Percentiles rank a stretch among this genome's conserved stretches.
Conservation (phyloP, 2,329 filamentous ascomycete species). For the Endocalyx cinctus region DNA sequence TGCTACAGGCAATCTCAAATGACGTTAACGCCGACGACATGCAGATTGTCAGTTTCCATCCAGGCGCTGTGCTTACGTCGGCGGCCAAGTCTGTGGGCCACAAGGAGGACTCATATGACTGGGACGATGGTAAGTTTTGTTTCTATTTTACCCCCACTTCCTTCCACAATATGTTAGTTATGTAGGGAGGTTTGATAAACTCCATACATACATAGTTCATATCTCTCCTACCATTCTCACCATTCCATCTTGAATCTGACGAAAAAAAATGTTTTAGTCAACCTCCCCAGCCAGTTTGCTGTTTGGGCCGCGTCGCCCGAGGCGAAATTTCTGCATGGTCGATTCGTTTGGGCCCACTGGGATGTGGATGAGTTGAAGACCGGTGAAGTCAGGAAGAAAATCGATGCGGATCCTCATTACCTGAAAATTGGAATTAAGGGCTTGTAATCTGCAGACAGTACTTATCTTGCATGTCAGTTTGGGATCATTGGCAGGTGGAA, state of each 20-base stretch:
- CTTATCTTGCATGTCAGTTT: constrained; percentile 1
- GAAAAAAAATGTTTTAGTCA: constrained; percentile 7
- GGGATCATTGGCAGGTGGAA: not conserved
- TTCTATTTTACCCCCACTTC: too few relatives aligned
- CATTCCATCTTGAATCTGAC: too few relatives aligned
- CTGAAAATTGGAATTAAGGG: constrained; percentile 19
- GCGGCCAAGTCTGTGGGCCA: constrained; percentile 16
- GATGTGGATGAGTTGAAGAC: constrained; percentile 34
- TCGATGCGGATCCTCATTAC: constrained; percentile 17
- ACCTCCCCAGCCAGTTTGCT: constrained; percentile 29
- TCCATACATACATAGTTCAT: too few relatives aligned
- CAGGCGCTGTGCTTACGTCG: constrained; percentile 32
- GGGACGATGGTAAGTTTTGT: constrained; percentile 26
- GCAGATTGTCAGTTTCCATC: constrained; percentile 37
- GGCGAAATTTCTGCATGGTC: constrained; percentile 33
- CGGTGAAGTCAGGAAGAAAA: constrained; percentile 18
- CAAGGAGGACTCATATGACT: constrained; percentile 16
- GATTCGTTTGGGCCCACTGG: constrained; percentile 34
- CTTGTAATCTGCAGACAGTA: too few relatives aligned
- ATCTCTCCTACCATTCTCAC: too few relatives aligned
- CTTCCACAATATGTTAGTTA: too few relatives aligned
- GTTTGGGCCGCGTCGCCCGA: constrained; percentile 36
- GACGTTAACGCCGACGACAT: constrained; percentile 27
- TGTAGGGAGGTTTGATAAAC: too few relatives aligned
- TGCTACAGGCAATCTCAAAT: constrained; percentile 34